These are phyloP conservation scores for Exophiala phaeomuriformis DNA, from an alignment of 2,329 filamentous ascomycete genomes.

Conservation along the genomic window DNA sequence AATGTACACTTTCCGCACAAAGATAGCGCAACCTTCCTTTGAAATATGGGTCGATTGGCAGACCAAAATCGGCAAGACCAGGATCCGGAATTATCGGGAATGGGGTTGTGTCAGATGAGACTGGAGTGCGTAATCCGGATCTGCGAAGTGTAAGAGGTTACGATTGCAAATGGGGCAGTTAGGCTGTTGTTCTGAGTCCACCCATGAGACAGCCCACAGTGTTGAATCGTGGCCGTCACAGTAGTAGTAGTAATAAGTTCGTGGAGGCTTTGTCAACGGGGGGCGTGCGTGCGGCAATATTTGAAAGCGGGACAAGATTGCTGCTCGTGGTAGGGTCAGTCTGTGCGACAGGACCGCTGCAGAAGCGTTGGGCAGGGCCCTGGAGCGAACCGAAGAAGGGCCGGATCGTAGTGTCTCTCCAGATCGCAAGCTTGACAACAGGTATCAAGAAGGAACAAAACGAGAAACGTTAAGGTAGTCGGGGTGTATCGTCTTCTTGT, in stretches of 20 bases:
- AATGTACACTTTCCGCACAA: background rate
- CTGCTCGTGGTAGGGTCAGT: constrained; percentile 17
- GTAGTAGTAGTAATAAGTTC: background rate
- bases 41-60: background rate
- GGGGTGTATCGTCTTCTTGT: no score
- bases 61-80: constrained; percentile 6
- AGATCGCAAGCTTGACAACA: constrained; percentile 3
- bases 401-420: background rate
- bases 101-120: background rate
- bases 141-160: constrained; percentile 1
- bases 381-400: constrained; percentile 2
- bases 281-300: constrained; percentile 13
- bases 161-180: constrained; percentile 4
- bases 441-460: constrained; percentile 4
- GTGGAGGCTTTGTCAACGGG: constrained; percentile 6
- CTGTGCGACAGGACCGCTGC: constrained; percentile 20
- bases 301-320: constrained; percentile 23
- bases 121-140: constrained; percentile 7
- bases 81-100: background rate
- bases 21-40: background rate
- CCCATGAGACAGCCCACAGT: constrained; percentile 8
- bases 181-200: constrained; percentile 17
- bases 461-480: no score
- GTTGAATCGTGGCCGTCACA: constrained; percentile 9
- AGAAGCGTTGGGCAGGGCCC: constrained; percentile 12